Evolutionary conservation across 768 basidiomycete genomes (phyloP), one percentile per base, ranked within the genome.

Genomic region (Xerocomus brunneocitrinus): DNA sequence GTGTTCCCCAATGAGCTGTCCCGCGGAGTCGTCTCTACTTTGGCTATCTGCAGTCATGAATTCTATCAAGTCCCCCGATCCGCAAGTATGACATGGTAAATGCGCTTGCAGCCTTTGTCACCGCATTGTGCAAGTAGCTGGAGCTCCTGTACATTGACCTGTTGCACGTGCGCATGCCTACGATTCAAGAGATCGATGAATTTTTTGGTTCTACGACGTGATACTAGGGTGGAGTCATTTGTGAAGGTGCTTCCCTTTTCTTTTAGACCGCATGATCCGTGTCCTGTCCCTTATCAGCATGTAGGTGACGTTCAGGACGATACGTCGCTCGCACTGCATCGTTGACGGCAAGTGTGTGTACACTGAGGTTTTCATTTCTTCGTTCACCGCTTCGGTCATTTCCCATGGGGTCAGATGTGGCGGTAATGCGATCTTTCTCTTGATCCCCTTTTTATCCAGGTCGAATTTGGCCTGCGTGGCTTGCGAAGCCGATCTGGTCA

Each of bases 391-490:
- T 30, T 30, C 27, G 8, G 14, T 16, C 31, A 27, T 34, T 27
- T 49, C 22, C n/a, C 41, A 27, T 44, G 47, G 53, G 52, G 36
- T 45, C 46, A 31, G 30, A 41, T 14, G 28, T 39, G 53, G 32
- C 27, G 6, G 32, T 36, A 51, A 40, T 32, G 14, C 46, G 30
- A 50, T 38, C 28, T 10, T 16, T 28, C 38, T 35, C 32, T n/a
- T 36, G 42, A 28, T 28, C 4, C 5, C 43, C 28, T 8, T 22
- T 24, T 40, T 40, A 22, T 24, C 39, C 8, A 19, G 19, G 41
- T 22, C 38, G 36, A 35, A 13, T 25, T 27, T 49, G 34, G 38
- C 3, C 16, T 24, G 19, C 13, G 9, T 31, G 43, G n/a, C 4
- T 8, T 8, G 32, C 39, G 5, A 40, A 22, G 8, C 22, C 19